Base-by-base conservation (phyloP, 2,329 filamentous ascomycete species). In the Pseudocercospora ulei region DNA sequence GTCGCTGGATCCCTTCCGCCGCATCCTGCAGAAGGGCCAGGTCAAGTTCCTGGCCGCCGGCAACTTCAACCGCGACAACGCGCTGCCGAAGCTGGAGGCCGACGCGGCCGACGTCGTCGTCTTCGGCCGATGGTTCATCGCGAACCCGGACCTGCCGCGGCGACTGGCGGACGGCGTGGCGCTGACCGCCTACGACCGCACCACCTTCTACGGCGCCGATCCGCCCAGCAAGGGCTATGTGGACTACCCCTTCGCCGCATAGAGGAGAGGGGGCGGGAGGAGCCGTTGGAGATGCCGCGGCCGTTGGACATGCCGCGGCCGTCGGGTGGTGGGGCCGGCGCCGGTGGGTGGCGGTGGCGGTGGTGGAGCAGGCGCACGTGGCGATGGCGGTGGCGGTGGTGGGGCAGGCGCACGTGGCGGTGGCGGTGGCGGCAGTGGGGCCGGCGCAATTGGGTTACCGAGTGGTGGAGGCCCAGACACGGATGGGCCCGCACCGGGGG, bases 121-220 rank as follows among this genome's bases (percentile, higher is more conserved):
- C 1, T 68, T 70, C 46, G 68, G 68, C 3, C 51, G 67, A n/a
- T 62, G 60, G 39, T 71, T 68, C 46, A 67, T 69, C 38, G 58
- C 61, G 12, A 70, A 63, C 13, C 68, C 67, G 2, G 67, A 71
- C 47, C 52, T 72, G 7, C 62, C 65, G 3, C 69, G 62, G 44
- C 57, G 67, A 23, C 38, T 72, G 14, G 44, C 61, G 44, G 53
- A 68, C 39, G 63, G 63, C 1, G 56, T 71, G 12, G 56, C 59
- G 14, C 53, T 71, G 20, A 60, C 52, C n/a, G 49, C 56, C 27
- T 71, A 70, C 45, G 55, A 71, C 46, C 55, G 68, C 4, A 54
- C 58, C 13, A 64, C 61, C 0, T 71, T 71, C 45, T 71, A 72
- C 41, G 50, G 56, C 5, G 56, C 62, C 29, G 53, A 56, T 26